Percentiles rank a stretch among this genome's conserved stretches.
These are phyloP conservation scores for Turritis glabra DNA, from an alignment of 345 rosid species.

Conservation along the genomic window DNA sequence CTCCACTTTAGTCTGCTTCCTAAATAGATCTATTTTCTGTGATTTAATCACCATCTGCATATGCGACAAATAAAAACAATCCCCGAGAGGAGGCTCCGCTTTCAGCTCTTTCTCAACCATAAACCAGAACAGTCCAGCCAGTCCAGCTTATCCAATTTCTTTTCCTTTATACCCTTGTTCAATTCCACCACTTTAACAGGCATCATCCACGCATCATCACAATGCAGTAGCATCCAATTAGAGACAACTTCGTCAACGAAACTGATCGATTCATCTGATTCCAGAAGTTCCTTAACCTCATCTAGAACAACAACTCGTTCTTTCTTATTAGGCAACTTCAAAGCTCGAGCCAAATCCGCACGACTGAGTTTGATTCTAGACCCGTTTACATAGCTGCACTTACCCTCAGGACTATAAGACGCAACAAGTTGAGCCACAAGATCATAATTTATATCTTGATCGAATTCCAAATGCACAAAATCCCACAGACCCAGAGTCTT, in stretches of 20 bases:
- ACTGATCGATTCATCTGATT: constrained; percentile 45
- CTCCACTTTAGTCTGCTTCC: constrained; percentile 35
- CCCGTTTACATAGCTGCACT: constrained; percentile 58
- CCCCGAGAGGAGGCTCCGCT: constrained; percentile 38
- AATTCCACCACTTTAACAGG: constrained; percentile 53
- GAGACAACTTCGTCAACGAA: constrained; percentile 59
- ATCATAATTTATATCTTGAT: constrained; percentile 41
- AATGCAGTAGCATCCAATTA: constrained; percentile 62
- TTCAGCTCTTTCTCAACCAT: constrained; percentile 78
- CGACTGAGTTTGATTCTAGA: constrained; percentile 54
- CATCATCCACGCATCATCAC: constrained; percentile 69
- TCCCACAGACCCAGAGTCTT: constrained; percentile 72
- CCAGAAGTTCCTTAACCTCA: constrained; percentile 38
- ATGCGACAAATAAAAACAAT: constrained; percentile 76
- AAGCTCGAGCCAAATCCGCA: constrained; percentile 69
- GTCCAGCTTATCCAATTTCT: constrained; percentile 61
- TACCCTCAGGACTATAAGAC: constrained; percentile 30
- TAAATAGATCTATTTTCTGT: constrained; percentile 51
- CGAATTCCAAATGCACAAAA: constrained; percentile 63
- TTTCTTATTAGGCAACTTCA: constrained; percentile 55
- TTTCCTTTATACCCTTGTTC: constrained; percentile 48
- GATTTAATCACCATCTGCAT: constrained; percentile 65
- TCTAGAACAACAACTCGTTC: constrained; percentile 19
- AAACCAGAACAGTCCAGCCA: constrained; percentile 72
- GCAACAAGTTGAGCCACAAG: constrained; percentile 67